Conservation (phyloP, 2,329 filamentous ascomycete species). For the Aspergillus sp. region DNA sequence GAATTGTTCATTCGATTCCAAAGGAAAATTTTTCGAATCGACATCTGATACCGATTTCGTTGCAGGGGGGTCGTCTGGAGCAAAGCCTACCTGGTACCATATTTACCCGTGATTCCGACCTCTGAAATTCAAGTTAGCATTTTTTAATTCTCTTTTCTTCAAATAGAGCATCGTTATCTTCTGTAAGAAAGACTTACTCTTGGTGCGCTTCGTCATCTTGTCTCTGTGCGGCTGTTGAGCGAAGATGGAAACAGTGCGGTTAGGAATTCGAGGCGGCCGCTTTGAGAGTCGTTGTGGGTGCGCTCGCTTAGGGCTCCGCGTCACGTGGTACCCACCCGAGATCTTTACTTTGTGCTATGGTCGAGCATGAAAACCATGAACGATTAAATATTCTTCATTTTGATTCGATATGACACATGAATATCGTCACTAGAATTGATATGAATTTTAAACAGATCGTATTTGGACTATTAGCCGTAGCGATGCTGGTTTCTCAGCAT, state of each 20-base stretch:
- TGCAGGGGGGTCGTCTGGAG: constrained; percentile 11
- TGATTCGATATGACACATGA: no score
- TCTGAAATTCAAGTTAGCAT: constrained; percentile 42
- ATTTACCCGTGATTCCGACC: constrained; percentile 98
- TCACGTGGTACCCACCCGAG: constrained; percentile 20
- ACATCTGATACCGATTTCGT: constrained; percentile 10
- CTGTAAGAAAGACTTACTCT: constrained; percentile 48
- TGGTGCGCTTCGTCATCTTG: constrained; percentile 93
- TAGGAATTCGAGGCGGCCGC: constrained; percentile 26
- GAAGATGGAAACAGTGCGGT: constrained; percentile 31
- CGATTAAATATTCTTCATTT: no score
- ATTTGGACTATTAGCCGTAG: no score
- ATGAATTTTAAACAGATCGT: no score
- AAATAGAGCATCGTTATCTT: neutral
- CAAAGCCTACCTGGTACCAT: constrained; percentile 78
- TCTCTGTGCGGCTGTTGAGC: constrained; percentile 34
- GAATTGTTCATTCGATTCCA: constrained; percentile 8
- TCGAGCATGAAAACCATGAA: no score
- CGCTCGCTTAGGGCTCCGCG: constrained; percentile 33
- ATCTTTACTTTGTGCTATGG: constrained; percentile 4
- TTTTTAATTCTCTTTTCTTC: neutral
- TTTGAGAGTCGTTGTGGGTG: constrained; percentile 31
- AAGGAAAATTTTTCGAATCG: neutral
- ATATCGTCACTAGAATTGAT: no score
- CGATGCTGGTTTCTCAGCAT: no score